Evolutionary conservation across 2,329 filamentous ascomycete species (phyloP), one percentile per base, ranked within the genome.

Genomic region (Phialophora expanda): DNA sequence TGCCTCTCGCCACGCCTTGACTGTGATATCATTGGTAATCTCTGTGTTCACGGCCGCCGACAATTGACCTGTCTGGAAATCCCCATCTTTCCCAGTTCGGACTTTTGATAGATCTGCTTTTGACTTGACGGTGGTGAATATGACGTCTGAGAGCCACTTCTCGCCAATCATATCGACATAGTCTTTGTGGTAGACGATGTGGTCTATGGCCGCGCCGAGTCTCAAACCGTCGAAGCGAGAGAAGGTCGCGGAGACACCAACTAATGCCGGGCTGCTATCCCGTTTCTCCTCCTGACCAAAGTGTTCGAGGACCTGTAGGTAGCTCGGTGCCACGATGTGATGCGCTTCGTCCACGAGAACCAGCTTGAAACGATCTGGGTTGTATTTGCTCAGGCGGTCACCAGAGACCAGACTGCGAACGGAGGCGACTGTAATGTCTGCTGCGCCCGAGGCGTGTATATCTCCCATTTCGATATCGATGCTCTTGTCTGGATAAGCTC

Each of bases 331-430:
- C 53, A 97, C 93, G 61, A 98, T 96, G 77, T 99, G 95, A 76
- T 99, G 95, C 4, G 94, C 95, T 78, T 99, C 95, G 70, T 99
- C 95, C 3, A 99, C 94, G 2, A 99, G 84, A 0, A 99, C 81
- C 0, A 99, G 86, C 78, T 99, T 99, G 82, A 94, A 98, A 7
- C 81, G 82, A 0, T 77, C 78, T 0, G 93, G 90, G 70, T 96
- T 87, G 73, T 94, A 98, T 75, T 97, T 97, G 41, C 78, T 75
- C n/a, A 98, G 84, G 1, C 95, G 86, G 60, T 89, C 86, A 12
- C 87, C 86, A 4, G 91, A 96, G 7, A 84, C 87, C 72, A 99
- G 87, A 76, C 92, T 97, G 74, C 90, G 89, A 41, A 99, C 85
- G 38, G 94, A 97, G 53, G 94, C 95, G 59, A 99, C 85, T 8